phyloP scores from a whole-genome alignment of 1,139 yeast genomes.

The Geotrichum macrosporum region DNA sequence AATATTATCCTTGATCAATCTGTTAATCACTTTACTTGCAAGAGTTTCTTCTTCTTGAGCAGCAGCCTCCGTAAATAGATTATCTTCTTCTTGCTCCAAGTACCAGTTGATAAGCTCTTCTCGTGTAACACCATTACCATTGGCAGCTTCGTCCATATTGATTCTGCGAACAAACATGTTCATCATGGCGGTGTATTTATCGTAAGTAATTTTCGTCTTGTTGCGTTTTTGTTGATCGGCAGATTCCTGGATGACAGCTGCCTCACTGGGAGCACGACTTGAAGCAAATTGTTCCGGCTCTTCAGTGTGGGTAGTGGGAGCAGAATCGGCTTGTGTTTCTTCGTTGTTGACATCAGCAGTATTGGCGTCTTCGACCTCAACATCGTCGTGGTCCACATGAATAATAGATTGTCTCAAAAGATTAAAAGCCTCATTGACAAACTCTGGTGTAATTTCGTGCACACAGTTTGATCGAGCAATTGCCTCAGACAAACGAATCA shows the following conservation, averaged over 20 bases:
- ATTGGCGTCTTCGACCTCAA: slow-evolving; percentile 58
- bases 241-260: too few relatives aligned
- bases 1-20: slow-evolving; percentile 81
- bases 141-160: slow-evolving; percentile 42
- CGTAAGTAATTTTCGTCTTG: slow-evolving; percentile 67
- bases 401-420: slow-evolving; percentile 86
- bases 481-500: slow-evolving; percentile 92
- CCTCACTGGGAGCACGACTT: slow-evolving; percentile 14
- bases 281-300: slow-evolving; percentile 12
- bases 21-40: slow-evolving; percentile 73
- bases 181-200: slow-evolving; percentile 80
- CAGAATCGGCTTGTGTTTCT: slow-evolving; percentile 16
- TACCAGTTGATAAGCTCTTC: slow-evolving; percentile 76
- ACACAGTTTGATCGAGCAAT: slow-evolving; percentile 97
- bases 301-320: slow-evolving; percentile 19
- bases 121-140: slow-evolving; percentile 63
- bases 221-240: slow-evolving; percentile 21
- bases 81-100: slow-evolving; percentile 68
- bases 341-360: too few relatives aligned
- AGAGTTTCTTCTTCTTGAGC: slow-evolving; percentile 66
- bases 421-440: slow-evolving; percentile 92
- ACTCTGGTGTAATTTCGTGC: slow-evolving; percentile 76
- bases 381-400: slow-evolving; percentile 90
- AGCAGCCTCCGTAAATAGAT: slow-evolving; percentile 64
- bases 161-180: slow-evolving; percentile 71